Evolutionary conservation across 208 protist genomes (phyloP).

Genomic region (Balamuthia mandrillaris): DNA sequence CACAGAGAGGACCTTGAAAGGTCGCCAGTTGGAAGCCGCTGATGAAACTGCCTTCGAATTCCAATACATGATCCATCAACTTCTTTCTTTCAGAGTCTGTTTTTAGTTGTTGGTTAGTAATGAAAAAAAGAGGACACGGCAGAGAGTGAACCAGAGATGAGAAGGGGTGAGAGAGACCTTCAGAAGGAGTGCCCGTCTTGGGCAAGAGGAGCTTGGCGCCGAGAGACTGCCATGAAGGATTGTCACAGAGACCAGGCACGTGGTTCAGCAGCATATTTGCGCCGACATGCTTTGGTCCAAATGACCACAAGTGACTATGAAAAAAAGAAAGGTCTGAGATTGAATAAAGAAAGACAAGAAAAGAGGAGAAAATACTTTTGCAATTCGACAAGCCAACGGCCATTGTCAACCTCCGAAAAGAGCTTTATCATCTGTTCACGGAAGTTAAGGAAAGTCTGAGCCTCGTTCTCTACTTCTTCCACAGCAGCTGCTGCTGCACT

Average conservation of each 20-base stretch:
- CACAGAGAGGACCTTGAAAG: conserved; percentile 91
- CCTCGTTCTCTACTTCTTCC: neutral
- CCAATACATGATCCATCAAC: neutral
- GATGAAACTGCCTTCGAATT: conserved; percentile 72
- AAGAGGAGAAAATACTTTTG: neutral
- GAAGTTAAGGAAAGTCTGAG: neutral
- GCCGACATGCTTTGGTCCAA: conserved; percentile 66
- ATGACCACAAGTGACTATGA: conserved; percentile 53
- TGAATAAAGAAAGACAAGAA: neutral
- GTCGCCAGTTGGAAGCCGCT: conserved; percentile 92
- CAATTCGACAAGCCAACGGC: neutral
- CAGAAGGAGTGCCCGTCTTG: neutral
- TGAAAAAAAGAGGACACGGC: neutral
- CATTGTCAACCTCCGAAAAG: neutral
- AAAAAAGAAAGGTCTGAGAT: neutral
- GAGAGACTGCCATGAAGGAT: conserved; percentile 27
- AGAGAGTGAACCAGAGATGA: neutral
- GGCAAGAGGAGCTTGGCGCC: neutral
- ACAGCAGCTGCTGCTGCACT: neutral
- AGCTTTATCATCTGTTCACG: neutral
- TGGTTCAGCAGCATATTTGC: conserved; percentile 74
- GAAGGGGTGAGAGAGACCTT: neutral
- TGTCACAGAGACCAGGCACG: conserved; percentile 36
- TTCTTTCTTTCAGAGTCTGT: neutral
- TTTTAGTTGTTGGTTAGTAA: too few species aligned